Base-by-base conservation (phyloP, 371 early-diverging fungal species). In the Rhizopus arrhizus region DNA sequence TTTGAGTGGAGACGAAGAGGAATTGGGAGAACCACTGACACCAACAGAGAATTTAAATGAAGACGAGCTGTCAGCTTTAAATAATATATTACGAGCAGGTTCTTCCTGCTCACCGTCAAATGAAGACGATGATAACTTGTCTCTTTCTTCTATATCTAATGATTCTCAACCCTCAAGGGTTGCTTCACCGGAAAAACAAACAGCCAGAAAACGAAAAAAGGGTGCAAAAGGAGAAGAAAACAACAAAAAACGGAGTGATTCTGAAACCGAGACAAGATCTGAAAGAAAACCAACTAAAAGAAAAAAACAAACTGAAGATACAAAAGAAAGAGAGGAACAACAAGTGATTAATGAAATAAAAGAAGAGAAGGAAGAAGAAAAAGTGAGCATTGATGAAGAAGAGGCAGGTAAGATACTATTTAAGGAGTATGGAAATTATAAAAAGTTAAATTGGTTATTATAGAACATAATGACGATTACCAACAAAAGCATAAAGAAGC, bases 401-500 rank as follows among this genome's bases (percentile, higher is more conserved):
- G 10, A 22, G 28, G 54, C 50, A 50, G 63, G 67, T 62, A 58
- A 43, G 43, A 29, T 22, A 55, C 11, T 5, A 28, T 50, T 12
- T 3, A 36, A 11, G 16, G 31, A 22, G 22, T 7, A 5, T 35
- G 6, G 12, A 32, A 22, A 22, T 22, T 22, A 2, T 2, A 16
- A 8, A 53, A 36, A 35, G 22, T 22, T 22, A 22, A 22, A 22
- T 22, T 0, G 22, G 2, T 22, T 22, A 22, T 22, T 22, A 22
- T 56, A 66, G 67, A 57, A 15, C 49, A 60, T 34, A 64, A 65
- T 16, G 70, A 69, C 32, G 68, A 69, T 46, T 67, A 66, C 46
- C 69, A 72, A 22, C 75, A 74, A 42, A 53, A 63, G 31, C 82
- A 79, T 53, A 75, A 77, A 57, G 80, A 79, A 55, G 82, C 82